A percentile compares a stretch with the other conserved stretches of the same genome.
Conservation (phyloP, 805 yeast species). For the Vanderwaltozyma tropicalis region DNA sequence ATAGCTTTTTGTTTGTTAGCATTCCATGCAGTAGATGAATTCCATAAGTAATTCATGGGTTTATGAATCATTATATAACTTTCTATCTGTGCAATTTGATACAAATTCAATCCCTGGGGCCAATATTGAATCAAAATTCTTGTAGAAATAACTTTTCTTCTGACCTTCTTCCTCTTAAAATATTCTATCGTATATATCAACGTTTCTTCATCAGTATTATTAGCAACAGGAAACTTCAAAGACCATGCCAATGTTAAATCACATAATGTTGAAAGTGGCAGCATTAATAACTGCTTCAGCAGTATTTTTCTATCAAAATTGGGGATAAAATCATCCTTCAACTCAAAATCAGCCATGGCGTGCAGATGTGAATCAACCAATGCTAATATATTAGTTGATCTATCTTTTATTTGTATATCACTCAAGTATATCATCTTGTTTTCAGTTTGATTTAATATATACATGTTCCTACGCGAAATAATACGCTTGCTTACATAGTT, state of each 20-base stretch:
- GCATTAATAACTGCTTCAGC: constrained; percentile 10
- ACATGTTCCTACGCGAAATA: no score
- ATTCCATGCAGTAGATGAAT: constrained; percentile 21
- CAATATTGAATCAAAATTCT: constrained; percentile 14
- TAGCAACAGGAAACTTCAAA: constrained; percentile 8
- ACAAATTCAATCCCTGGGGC: constrained; percentile 19
- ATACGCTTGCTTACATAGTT: no score
- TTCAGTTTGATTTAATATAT: background rate
- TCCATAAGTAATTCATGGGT: constrained; percentile 35
- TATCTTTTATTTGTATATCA: no score
- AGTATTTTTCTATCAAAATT: constrained; percentile 8
- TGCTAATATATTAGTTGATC: no score
- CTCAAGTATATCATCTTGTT: no score
- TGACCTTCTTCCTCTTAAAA: constrained; percentile 7
- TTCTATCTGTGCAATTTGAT: constrained; percentile 64
- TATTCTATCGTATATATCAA: constrained; percentile 5
- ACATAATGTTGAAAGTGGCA: constrained; percentile 13
- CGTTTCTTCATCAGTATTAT: background rate
- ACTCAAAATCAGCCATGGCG: background rate
- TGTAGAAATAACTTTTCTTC: constrained; percentile 8
- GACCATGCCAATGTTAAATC: constrained; percentile 19
- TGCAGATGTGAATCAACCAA: no score
- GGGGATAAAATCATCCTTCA: constrained; percentile 13
- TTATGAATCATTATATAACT: constrained; percentile 53
- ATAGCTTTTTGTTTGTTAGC: constrained; percentile 19